Conservation (phyloP, 2,329 filamentous ascomycete species). For the Endoconidiophora laricicola region DNA sequence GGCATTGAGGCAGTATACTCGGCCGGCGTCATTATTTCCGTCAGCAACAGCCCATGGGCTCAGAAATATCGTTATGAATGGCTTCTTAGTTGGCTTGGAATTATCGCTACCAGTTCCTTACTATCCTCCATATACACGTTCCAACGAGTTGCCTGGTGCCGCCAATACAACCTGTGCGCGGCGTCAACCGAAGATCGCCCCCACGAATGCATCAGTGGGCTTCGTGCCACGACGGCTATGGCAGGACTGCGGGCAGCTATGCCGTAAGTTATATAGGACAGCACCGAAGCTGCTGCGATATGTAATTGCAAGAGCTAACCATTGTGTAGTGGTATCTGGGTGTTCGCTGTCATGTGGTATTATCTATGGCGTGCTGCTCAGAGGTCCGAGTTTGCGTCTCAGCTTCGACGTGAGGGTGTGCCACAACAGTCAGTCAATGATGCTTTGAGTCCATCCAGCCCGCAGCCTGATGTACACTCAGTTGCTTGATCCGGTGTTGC, state of each 20-base stretch:
- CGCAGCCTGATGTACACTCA: no score
- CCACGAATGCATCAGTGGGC: constrained; percentile 5
- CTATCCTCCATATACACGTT: constrained; percentile 1
- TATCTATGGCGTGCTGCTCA: neutral
- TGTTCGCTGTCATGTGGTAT: neutral
- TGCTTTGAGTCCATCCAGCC: no score
- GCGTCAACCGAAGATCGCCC: neutral
- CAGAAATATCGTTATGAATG: neutral
- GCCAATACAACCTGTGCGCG: neutral
- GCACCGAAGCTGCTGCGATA: neutral
- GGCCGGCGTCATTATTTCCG: neutral
- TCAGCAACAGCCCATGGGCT: neutral
- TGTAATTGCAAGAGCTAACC: neutral
- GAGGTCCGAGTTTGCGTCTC: neutral
- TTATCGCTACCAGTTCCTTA: neutral
- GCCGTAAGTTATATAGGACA: neutral
- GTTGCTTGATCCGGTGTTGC: no score
- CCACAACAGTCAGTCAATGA: no score
- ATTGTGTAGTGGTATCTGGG: neutral
- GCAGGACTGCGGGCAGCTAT: neutral
- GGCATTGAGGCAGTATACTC: constrained; percentile 3
- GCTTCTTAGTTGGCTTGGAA: constrained; percentile 1
- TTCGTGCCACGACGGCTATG: constrained; percentile 5
- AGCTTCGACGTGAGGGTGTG: neutral
- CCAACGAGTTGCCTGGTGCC: constrained; percentile 3